Evolutionary conservation across 768 basidiomycete genomes (phyloP).

Genomic region (Tephrocybe sp.): DNA sequence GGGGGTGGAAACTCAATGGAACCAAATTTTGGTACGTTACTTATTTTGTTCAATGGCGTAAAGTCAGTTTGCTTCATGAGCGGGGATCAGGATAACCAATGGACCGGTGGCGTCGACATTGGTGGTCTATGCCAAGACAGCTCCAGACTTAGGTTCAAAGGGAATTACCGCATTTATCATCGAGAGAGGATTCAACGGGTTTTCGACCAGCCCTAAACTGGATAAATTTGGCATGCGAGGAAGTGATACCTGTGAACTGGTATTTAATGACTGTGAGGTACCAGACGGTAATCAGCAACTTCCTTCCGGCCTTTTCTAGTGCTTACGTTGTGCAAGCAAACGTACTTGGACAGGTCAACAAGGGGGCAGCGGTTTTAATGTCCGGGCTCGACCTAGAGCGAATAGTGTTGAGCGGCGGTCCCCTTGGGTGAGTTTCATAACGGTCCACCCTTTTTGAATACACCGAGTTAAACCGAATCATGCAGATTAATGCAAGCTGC

Average conservation of each 20-base stretch:
- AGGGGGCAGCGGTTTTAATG: conserved; percentile 89
- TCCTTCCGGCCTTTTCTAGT: conserved; percentile 1
- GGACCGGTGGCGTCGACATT: conserved; percentile 89
- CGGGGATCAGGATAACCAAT: conserved; percentile 80
- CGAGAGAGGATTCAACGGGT: conserved; percentile 79
- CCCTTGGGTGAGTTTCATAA: conserved; percentile 67
- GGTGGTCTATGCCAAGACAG: conserved; percentile 91
- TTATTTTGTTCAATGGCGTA: neutral
- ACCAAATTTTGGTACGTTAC: conserved; percentile 86
- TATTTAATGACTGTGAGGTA: conserved; percentile 89
- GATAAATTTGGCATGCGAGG: conserved; percentile 98
- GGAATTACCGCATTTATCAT: conserved; percentile 93
- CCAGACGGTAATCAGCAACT: conserved; percentile 63
- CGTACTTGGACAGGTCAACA: conserved; percentile 76
- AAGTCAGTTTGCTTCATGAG: conserved; percentile 4
- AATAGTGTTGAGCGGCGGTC: conserved; percentile 89
- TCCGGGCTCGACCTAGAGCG: conserved; percentile 92
- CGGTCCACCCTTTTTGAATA: conserved; percentile 1
- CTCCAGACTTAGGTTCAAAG: conserved; percentile 73
- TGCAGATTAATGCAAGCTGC: conserved; percentile 88
- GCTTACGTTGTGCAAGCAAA: conserved; percentile 53
- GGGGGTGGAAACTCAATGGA: conserved; percentile 81
- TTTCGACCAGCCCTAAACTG: conserved; percentile 86
- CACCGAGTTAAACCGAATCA: neutral
- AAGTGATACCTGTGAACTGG: conserved; percentile 90